Evolutionary conservation across 257 asterid genomes (phyloP), one percentile per base, ranked within the genome.

Genomic region (Penstemon davidsonii): DNA sequence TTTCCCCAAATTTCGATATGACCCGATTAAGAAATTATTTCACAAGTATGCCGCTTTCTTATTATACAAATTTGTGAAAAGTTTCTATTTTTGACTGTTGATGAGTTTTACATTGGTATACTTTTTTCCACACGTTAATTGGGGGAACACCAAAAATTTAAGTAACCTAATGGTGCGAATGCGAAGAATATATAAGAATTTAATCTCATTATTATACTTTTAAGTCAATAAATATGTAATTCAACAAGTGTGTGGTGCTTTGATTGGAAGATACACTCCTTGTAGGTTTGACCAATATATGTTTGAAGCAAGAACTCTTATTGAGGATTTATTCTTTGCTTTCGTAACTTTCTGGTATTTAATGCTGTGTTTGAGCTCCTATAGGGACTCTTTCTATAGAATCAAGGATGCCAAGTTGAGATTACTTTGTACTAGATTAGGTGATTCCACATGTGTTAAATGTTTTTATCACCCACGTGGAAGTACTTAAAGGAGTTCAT

Each of bases 1-100:
- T 73, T 73, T 86, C 65, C 93, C 91, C 40, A 91, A 88, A 75
- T 94, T 79, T 59, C 82, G 83, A 53, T 94, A 87, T 12, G 98
- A 94, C 67, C 80, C 89, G 15, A 83, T 87, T 67, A 94, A 80
- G 88, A 94, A 91, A 62, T 52, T 75, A 73, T 91, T 94, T 72
- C 74, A 76, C 75, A 82, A 79, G 96, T 91, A 88, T 15, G 90
- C 2, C 9, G 38, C 33, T 59, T 56, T n/a, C 57, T 71, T 43
- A 19, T 71, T 71, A 46, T 64, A 25, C 0, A 71, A 72, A 50
- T 66, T 49, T 64, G 3, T 62, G 6, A 40, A 1, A 18, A 50
- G 39, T 10, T 71, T 55, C 46, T 45, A 11, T 53, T 54, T 40
- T 43, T 33, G 40, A 64, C 18, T 15, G 18, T 15, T 15, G 18